phyloP scores from a whole-genome alignment of 2,329 filamentous ascomycete species.

The Tolypocladium ophioglossoides region DNA sequence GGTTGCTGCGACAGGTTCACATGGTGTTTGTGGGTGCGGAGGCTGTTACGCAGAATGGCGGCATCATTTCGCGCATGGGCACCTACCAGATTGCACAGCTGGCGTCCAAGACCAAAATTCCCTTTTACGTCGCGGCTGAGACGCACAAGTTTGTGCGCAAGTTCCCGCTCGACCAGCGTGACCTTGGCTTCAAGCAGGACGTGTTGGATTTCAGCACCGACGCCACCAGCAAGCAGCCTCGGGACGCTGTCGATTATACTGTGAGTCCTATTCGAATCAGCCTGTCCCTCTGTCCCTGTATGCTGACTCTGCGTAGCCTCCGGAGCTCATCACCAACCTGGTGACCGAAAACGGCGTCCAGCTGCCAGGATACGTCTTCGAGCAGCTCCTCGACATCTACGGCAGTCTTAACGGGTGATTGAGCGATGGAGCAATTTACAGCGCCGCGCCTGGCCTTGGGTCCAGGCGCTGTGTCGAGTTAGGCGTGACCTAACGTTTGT shows the following conservation, averaged over 20 bases:
- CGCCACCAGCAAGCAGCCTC: conserved; percentile 29
- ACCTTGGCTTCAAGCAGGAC: conserved; percentile 68
- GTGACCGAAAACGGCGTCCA: conserved; percentile 68
- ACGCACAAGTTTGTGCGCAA: conserved; percentile 93
- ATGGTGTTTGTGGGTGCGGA: conserved; percentile 61
- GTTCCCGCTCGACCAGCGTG: conserved; percentile 72
- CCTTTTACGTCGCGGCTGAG: conserved; percentile 86
- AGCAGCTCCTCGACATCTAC: conserved; percentile 57
- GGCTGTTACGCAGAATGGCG: conserved; percentile 88
- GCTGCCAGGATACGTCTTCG: conserved; percentile 58
- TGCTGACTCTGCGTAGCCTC: conserved; percentile 38
- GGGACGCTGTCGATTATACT: conserved; percentile 60
- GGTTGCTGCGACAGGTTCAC: conserved; percentile 45
- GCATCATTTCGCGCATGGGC: conserved; percentile 81
- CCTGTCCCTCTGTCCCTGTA: not conserved
- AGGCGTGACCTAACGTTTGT: not conserved
- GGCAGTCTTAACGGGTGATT: conserved; percentile 28
- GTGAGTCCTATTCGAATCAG: conserved; percentile 30
- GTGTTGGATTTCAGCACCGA: conserved; percentile 63
- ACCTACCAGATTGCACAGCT: conserved; percentile 77
- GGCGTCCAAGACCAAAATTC: conserved; percentile 57
- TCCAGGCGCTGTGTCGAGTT: not conserved
- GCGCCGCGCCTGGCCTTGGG: not conserved
- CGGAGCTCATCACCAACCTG: conserved; percentile 58
- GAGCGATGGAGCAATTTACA: not conserved